A percentile compares a stretch with the other conserved stretches of the same genome.
These are phyloP conservation scores for Monsonia emarginata DNA, from an alignment of 441 rosid species.

Conservation along the genomic window DNA sequence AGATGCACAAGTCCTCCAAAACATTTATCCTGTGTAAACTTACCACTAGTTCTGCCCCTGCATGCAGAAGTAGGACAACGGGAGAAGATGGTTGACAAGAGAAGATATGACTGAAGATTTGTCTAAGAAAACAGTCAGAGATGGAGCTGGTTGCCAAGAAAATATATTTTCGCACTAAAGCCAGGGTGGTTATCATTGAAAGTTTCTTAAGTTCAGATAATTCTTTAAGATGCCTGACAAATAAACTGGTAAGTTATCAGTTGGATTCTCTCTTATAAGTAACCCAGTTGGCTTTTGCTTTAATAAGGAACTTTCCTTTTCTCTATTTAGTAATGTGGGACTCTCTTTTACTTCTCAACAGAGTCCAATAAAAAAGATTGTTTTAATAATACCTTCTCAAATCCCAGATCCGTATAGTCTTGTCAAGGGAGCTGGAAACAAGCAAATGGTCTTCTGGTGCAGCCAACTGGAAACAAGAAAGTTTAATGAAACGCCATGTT, in stretches of 20 bases:
- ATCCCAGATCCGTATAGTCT: conserved; percentile 76
- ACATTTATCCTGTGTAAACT: background rate
- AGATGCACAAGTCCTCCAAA: background rate
- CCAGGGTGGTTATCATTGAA: background rate
- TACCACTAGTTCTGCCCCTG: background rate
- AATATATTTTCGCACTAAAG: background rate
- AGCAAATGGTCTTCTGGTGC: conserved; percentile 74
- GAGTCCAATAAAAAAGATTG: background rate
- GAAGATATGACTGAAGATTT: background rate
- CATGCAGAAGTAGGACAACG: background rate
- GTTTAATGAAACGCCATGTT: conserved; percentile 13
- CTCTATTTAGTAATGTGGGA: no score
- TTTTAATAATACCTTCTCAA: conserved; percentile 50
- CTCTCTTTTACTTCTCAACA: no score
- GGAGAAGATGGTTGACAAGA: background rate
- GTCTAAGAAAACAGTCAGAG: no score
- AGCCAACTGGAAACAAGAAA: conserved; percentile 46
- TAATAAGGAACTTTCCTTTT: no score
- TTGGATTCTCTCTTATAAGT: no score
- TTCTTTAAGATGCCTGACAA: background rate
- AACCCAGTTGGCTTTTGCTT: no score
- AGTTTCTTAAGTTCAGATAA: background rate
- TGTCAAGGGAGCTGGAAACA: conserved; percentile 87
- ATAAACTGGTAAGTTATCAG: background rate
- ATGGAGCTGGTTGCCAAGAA: no score